Base-by-base conservation (phyloP, 164 flowering plant species). In the Protea cynaroides region DNA sequence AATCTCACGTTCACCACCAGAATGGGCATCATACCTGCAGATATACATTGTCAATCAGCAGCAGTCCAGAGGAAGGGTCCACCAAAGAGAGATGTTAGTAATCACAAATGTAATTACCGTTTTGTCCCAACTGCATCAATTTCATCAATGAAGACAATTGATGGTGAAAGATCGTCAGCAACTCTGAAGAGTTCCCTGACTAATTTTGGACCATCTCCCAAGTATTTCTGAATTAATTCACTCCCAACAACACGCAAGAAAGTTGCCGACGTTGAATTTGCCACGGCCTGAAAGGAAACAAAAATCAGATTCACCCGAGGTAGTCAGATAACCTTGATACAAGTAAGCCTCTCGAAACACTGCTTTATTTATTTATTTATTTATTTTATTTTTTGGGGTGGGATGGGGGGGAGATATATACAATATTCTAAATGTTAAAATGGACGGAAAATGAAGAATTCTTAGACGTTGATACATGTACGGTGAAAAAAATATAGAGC, bases 1-100 rank as follows among this genome's bases (percentile, higher is more conserved):
- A 61, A 92, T 88, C 64, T 92, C 98, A 74, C 98, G 93, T 68
- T 92, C 98, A 57, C 96, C 98, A 40, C 96, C 96, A 25, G 96
- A 86, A 71, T 88, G 89, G 47, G 97, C 95, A 75, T 90, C 96
- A 68, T 88, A 92, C 84, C 98, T 87, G 79, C 1, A 50, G 12
- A 21, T 24, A 21, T 34, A 8, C 36, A 14, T 23, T 23, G 15
- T 21, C 12, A 22, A 70, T 57, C 55, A 63, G 46, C 61, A 54
- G 14, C n/a, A 25, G 7, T 52, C 55, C 61, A 50, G 24, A 18
- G 25, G 23, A 21, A n/a, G n/a, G n/a, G 50, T 22, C 9, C 1
- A 36, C 23, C 4, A 14, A 9, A 13, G 11, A 15, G 14, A 36
- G 43, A 47, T 29, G 34, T 29, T 5, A 29, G 34, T 29, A 29